Percentiles rank a stretch among this genome's conserved stretches.
Evolutionary conservation across 176 grass and related monocot species (phyloP).

Genomic region (Eremochloa ophiuroides): DNA sequence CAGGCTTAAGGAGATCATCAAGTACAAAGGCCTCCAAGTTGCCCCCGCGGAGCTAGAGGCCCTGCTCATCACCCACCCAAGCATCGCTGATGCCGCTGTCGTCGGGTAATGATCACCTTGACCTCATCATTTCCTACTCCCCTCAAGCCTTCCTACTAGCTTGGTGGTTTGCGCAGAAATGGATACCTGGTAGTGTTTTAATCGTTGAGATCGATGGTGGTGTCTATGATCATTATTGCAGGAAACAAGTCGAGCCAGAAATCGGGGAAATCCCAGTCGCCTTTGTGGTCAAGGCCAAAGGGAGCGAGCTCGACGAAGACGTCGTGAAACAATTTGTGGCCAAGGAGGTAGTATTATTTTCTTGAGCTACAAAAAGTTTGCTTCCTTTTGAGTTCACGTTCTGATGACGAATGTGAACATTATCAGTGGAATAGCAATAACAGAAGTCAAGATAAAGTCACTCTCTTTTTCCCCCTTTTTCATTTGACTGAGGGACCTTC

Average conservation of each 20-base stretch:
- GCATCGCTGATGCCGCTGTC: constrained; percentile 57
- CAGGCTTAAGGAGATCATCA: constrained; percentile 79
- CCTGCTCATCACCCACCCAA: constrained; percentile 63
- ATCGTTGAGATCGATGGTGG: not conserved
- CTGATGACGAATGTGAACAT: not conserved
- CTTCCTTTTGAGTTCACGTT: not conserved
- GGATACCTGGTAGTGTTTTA: not conserved
- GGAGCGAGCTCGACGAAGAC: constrained; percentile 53
- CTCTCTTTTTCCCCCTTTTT: not conserved
- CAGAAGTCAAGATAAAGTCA: not conserved
- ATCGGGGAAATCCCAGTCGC: constrained; percentile 66
- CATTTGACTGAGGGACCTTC: not conserved
- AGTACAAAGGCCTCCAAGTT: constrained; percentile 78
- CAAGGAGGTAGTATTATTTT: constrained; percentile 39
- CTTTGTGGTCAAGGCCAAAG: constrained; percentile 51
- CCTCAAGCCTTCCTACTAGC: no score
- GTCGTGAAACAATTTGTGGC: constrained; percentile 69
- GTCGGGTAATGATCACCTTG: constrained; percentile 44
- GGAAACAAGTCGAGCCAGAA: constrained; percentile 34
- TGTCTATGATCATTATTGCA: not conserved
- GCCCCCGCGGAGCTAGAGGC: constrained; percentile 73
- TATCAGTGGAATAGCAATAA: not conserved
- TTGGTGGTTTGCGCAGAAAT: not conserved
- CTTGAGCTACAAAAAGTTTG: not conserved
- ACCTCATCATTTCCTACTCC: no score